These are phyloP conservation scores for Gigaspora rosea DNA, from an alignment of 192 early-diverging fungal genomes.

Conservation along the genomic window DNA sequence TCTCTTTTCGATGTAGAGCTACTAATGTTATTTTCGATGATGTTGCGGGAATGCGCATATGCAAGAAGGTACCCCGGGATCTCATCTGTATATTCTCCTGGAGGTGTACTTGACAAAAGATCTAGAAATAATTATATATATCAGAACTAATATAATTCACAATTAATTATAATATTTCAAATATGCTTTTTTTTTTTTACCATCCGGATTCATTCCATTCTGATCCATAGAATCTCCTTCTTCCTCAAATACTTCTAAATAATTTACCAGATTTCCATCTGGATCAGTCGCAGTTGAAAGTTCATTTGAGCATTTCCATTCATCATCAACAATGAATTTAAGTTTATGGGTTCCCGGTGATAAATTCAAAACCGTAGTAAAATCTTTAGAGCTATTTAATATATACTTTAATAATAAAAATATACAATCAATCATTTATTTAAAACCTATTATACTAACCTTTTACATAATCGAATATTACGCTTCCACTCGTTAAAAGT, in stretches of 20 bases:
- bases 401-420: background rate
- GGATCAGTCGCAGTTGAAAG: conserved; percentile 88
- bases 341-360: conserved; percentile 93
- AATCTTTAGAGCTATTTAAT: conserved; percentile 65
- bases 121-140: background rate
- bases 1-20: conserved; percentile 24
- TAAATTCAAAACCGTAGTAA: conserved; percentile 81
- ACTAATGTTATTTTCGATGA: background rate
- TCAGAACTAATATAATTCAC: background rate
- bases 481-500: conserved; percentile 98
- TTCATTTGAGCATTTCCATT: conserved; percentile 95
- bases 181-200: conserved; percentile 4
- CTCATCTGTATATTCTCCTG: conserved; percentile 42
- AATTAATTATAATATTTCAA: background rate
- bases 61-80: conserved; percentile 40
- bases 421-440: background rate
- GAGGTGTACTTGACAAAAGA: conserved; percentile 30
- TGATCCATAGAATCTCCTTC: conserved; percentile 50
- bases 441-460: conserved; percentile 48
- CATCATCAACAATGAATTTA: conserved; percentile 98
- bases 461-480: conserved; percentile 78
- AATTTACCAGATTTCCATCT: conserved; percentile 96
- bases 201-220: conserved; percentile 21
- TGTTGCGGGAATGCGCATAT: conserved; percentile 21
- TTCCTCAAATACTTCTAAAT: conserved; percentile 81